Evolutionary conservation across 257 asterid species (phyloP).

Genomic region (Gentiana straminea): DNA sequence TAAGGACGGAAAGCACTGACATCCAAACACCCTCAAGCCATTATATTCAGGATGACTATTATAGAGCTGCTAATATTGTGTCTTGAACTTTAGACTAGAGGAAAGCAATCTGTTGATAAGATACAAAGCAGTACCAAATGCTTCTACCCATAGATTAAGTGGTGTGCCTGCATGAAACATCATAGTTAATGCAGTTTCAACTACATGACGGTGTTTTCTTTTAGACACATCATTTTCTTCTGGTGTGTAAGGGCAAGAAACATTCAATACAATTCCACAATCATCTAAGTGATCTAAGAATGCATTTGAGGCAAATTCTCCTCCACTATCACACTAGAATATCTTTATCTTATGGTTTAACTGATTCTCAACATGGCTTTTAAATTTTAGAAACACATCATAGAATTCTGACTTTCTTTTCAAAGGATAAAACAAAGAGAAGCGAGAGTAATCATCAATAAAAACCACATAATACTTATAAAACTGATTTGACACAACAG

Average conservation of each 20-base stretch:
- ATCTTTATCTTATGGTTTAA: background rate
- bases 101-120: constrained; percentile 4
- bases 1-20: background rate
- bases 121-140: background rate
- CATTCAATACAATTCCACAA: too few relatives aligned
- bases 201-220: background rate
- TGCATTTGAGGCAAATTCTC: background rate
- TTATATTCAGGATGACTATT: background rate
- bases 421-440: background rate
- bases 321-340: background rate
- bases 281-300: background rate
- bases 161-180: background rate
- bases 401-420: background rate
- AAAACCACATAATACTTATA: background rate
- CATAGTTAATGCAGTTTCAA: background rate
- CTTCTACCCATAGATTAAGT: background rate
- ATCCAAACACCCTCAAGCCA: background rate
- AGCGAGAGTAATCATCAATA: background rate
- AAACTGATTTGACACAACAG: background rate
- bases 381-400: background rate
- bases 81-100: background rate
- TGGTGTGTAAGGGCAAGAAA: background rate
- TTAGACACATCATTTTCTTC: background rate
- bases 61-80: background rate
- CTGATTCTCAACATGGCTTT: background rate